phyloP scores from a whole-genome alignment of 805 yeast species.

The Scheffersomyces ergatensis region DNA sequence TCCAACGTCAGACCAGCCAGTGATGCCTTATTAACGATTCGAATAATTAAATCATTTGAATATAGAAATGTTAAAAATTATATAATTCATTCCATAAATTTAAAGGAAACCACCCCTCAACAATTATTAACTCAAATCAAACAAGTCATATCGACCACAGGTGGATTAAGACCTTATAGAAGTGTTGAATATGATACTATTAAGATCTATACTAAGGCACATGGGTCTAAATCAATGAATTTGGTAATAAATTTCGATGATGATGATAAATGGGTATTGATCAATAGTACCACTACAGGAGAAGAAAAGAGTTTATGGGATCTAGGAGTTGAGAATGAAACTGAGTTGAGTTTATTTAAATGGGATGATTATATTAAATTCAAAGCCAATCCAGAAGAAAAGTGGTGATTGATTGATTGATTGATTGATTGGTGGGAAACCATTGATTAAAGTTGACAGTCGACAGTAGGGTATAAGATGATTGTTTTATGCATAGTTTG shows the following conservation, averaged over 20 bases:
- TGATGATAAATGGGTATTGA: constrained; percentile 64
- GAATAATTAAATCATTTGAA: constrained; percentile 89
- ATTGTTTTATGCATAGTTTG: too few relatives aligned
- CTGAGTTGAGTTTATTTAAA: constrained; percentile 85
- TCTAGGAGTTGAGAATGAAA: constrained; percentile 69
- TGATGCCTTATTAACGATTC: constrained; percentile 75
- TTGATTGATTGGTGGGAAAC: too few relatives aligned
- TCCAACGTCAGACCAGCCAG: constrained; percentile 72
- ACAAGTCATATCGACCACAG: constrained; percentile 49
- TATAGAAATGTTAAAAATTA: constrained; percentile 83
- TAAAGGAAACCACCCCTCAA: constrained; percentile 63
- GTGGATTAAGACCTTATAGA: constrained; percentile 79
- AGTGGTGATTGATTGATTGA: too few relatives aligned
- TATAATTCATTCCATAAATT: constrained; percentile 66
- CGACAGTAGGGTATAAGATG: too few relatives aligned
- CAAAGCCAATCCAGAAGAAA: constrained; percentile 83
- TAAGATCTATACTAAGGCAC: constrained; percentile 92
- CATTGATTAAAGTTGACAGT: too few relatives aligned
- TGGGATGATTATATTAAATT: constrained; percentile 60
- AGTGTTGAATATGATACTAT: constrained; percentile 70
- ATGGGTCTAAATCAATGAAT: constrained; percentile 90
- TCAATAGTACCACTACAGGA: constrained; percentile 11
- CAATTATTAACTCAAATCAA: constrained; percentile 56
- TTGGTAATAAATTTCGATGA: constrained; percentile 87
- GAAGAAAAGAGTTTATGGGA: constrained; percentile 27